Evolutionary conservation across 2,329 filamentous ascomycete species (phyloP).

Genomic region (Pseudodiploospora longispora): DNA sequence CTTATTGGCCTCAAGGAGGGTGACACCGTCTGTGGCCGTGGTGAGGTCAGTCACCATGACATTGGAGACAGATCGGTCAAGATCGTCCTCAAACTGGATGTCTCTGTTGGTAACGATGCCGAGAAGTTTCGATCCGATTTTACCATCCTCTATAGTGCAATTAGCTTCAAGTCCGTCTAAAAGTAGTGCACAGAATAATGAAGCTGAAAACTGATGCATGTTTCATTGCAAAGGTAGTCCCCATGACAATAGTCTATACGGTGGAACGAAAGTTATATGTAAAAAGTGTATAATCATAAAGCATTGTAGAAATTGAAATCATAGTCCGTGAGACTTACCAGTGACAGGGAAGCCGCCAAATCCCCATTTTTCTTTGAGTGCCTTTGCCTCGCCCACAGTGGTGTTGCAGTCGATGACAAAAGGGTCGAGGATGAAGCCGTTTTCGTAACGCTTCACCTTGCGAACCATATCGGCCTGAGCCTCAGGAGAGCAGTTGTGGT

Average conservation of each 20-base stretch:
- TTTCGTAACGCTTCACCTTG: constrained; percentile 99
- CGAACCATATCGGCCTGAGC: constrained; percentile 97
- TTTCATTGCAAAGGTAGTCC: constrained; percentile 46
- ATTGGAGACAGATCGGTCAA: constrained; percentile 63
- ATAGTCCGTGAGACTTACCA: constrained; percentile 55
- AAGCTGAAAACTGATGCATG: constrained; percentile 12
- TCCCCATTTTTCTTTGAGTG: constrained; percentile 94
- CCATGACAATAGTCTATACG: constrained; percentile 84
- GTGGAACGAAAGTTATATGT: constrained; percentile 99
- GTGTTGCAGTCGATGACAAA: constrained; percentile 82
- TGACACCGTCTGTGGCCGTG: constrained; percentile 77
- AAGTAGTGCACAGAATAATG: constrained; percentile 6
- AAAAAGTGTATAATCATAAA: constrained; percentile 72
- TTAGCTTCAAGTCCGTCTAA: constrained; percentile 12
- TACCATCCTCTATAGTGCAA: constrained; percentile 66
- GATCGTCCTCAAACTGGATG: constrained; percentile 87
- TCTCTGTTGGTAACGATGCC: constrained; percentile 98
- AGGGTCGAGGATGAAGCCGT: constrained; percentile 96
- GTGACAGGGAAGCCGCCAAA: constrained; percentile 98
- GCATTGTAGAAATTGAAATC: constrained; percentile 13
- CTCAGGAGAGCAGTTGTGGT: constrained; percentile 98
- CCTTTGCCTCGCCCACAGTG: constrained; percentile 84
- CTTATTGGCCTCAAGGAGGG: constrained; percentile 79
- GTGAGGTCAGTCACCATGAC: constrained; percentile 96
- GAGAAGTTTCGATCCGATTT: constrained; percentile 88